These are phyloP conservation scores for Eucalyptus albens DNA, from an alignment of 345 rosid species.

Conservation along the genomic window DNA sequence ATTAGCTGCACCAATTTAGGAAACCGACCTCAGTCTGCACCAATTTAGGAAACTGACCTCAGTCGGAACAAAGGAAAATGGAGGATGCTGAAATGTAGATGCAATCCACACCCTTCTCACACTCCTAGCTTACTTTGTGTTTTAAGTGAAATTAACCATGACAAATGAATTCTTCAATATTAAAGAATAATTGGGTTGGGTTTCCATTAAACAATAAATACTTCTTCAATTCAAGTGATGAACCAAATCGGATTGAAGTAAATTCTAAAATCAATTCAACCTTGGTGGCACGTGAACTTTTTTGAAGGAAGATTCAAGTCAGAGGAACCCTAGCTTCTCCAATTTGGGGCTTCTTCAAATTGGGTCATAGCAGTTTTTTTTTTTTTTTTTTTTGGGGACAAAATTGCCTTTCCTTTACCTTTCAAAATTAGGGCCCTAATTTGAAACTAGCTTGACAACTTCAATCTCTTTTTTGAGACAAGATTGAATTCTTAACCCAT, in stretches of 20 bases:
- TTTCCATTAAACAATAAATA: accelerated
- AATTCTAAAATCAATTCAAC: neutral
- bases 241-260: accelerated
- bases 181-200: accelerated
- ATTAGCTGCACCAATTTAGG: no score
- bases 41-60: neutral
- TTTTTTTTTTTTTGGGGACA: accelerated
- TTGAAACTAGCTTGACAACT: no score
- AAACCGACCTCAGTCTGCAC: neutral
- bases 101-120: accelerated
- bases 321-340: neutral
- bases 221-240: neutral
- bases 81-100: neutral
- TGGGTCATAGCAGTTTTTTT: neutral
- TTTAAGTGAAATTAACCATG: neutral
- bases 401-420: neutral
- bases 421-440: neutral
- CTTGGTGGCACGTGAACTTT: neutral
- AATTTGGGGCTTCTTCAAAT: neutral
- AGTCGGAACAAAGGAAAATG: neutral
- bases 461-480: neutral
- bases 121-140: neutral
- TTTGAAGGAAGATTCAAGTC: neutral
- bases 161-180: no score
- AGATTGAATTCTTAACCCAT: no score